These are phyloP conservation scores for Cryphonectria radicalis DNA, from an alignment of 2,329 filamentous ascomycete species.

Conservation along the genomic window DNA sequence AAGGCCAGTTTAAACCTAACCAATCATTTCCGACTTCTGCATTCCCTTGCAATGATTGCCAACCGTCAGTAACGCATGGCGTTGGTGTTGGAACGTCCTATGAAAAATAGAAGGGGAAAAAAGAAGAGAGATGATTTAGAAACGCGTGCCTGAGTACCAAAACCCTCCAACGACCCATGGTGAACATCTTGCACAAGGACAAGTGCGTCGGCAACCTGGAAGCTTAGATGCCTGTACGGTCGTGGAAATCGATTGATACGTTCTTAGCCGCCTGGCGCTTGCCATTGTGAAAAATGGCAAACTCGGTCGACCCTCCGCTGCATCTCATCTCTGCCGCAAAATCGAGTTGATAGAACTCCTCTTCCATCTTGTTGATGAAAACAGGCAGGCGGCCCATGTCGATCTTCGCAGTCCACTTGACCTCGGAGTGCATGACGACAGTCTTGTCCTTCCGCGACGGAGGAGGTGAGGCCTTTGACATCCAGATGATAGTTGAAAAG, in stretches of 20 bases:
- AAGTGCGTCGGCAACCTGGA: not conserved
- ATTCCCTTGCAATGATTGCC: not conserved
- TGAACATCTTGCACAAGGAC: not conserved
- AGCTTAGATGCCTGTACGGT: not conserved
- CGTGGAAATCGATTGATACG: slow-evolving; percentile 27
- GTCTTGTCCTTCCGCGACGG: slow-evolving; percentile 13
- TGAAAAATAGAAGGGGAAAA: not conserved
- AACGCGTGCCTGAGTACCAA: not conserved
- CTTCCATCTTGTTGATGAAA: slow-evolving; percentile 5
- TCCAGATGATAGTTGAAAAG: slow-evolving; percentile 9
- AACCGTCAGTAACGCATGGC: not conserved
- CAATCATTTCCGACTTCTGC: not conserved
- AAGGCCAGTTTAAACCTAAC: not conserved
- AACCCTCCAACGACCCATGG: not conserved
- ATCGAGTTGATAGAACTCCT: slow-evolving; percentile 18
- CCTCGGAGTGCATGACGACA: slow-evolving; percentile 11
- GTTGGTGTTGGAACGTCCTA: not conserved
- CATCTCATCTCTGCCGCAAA: slow-evolving; percentile 29
- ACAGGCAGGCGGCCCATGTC: slow-evolving; percentile 17
- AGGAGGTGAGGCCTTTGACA: not conserved
- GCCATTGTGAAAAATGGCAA: slow-evolving; percentile 29
- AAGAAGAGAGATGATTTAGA: not conserved
- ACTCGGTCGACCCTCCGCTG: slow-evolving; percentile 23
- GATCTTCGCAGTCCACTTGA: slow-evolving; percentile 27
- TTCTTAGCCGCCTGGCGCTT: slow-evolving; percentile 28